phyloP scores from a whole-genome alignment of 179 eudicot genomes.

The Silene noctiflora region DNA sequence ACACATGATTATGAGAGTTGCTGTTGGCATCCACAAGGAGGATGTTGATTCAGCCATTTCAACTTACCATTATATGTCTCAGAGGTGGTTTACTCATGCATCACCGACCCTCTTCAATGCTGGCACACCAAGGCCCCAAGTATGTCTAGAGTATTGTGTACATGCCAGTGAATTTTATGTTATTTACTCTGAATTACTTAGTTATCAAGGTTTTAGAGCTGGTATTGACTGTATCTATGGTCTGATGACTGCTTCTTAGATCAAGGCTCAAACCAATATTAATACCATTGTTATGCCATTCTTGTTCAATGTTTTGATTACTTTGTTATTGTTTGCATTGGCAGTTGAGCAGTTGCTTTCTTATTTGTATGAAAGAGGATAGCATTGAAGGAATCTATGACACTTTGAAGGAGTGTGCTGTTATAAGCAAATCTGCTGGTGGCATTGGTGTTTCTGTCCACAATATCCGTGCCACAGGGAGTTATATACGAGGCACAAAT shows the following conservation, averaged over 20 bases:
- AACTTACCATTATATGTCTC: conserved; percentile 95
- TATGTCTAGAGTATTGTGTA: conserved; percentile 27
- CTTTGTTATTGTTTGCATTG: neutral
- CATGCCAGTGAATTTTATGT: neutral
- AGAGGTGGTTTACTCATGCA: conserved; percentile 99
- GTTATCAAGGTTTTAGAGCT: too few species aligned
- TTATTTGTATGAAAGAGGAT: conserved; percentile 90
- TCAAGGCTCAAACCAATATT: too few species aligned
- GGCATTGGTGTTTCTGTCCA: conserved; percentile 97
- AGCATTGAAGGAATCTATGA: conserved; percentile 97
- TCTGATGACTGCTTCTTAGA: too few species aligned
- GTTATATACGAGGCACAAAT: conserved; percentile 96
- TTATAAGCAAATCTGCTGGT: conserved; percentile 96
- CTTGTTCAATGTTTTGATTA: neutral
- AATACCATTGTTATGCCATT: neutral
- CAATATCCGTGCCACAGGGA: conserved; percentile 94
- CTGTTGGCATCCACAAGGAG: conserved; percentile 94
- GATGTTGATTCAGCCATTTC: conserved; percentile 76
- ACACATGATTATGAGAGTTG: conserved; percentile 96
- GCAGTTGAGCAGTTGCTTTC: conserved; percentile 97
- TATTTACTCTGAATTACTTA: neutral
- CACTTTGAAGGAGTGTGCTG: conserved; percentile 94
- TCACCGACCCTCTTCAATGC: conserved; percentile 97
- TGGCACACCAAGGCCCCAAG: conserved; percentile 96
- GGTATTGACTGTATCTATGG: too few species aligned